Conservation (phyloP, 139 green algal species). For the Chlamydomonas urium region DNA sequence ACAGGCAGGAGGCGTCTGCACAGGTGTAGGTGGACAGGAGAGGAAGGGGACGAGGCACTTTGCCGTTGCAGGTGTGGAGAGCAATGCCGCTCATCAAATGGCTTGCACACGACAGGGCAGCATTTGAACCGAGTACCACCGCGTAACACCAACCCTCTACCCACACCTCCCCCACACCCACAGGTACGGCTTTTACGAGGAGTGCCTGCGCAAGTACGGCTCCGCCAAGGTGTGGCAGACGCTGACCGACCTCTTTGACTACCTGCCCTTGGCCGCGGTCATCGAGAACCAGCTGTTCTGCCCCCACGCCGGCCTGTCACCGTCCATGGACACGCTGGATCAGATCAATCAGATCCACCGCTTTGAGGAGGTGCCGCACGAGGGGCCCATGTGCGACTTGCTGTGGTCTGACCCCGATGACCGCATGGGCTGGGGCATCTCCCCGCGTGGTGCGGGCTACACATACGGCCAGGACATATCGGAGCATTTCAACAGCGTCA, state of each 20-base stretch:
- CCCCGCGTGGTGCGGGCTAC: constrained; percentile 93
- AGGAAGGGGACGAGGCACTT: too few relatives aligned
- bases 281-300: constrained; percentile 98
- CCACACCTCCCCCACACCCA: not conserved
- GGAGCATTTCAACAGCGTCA: constrained; percentile 98
- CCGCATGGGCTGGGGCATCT: constrained; percentile 96
- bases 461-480: constrained; percentile 98
- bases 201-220: constrained; percentile 99
- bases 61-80: not conserved
- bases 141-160: not conserved
- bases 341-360: too few relatives aligned
- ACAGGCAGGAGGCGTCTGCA: too few relatives aligned
- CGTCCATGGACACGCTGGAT: constrained; percentile 95
- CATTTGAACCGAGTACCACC: not conserved
- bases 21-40: too few relatives aligned
- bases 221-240: constrained; percentile 96
- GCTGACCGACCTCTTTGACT: constrained; percentile 99
- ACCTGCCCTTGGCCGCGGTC: constrained; percentile 93
- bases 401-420: constrained; percentile 98
- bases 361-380: constrained; percentile 84
- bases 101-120: not conserved
- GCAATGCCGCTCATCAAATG: not conserved
- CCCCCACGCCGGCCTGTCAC: constrained; percentile 92
- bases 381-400: constrained; percentile 99
- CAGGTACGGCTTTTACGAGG: constrained; percentile 99